These are phyloP conservation scores for Excoecaria cochinchinensis DNA, from an alignment of 345 rosid genomes.

Conservation along the genomic window DNA sequence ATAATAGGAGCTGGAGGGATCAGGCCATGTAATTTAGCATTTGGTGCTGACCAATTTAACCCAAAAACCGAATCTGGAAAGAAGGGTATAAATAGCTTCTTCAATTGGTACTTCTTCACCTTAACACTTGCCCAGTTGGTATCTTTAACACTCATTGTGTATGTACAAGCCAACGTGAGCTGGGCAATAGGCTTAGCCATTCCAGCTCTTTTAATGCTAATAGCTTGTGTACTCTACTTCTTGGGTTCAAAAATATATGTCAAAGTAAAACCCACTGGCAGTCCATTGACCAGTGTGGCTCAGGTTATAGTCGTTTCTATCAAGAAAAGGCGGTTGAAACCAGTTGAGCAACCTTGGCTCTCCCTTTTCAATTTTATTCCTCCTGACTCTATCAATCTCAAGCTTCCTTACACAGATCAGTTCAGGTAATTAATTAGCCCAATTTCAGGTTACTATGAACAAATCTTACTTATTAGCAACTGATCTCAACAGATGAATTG, in stretches of 20 bases:
- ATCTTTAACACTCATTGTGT: constrained; percentile 15
- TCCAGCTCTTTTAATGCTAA: constrained; percentile 24
- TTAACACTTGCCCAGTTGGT: constrained; percentile 23
- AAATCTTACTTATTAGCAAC: no score
- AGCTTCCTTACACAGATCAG: constrained; percentile 46
- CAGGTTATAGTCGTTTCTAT: constrained; percentile 22
- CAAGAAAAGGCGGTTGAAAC: constrained; percentile 25
- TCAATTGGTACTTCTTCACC: constrained; percentile 33
- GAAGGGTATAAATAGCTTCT: constrained; percentile 22
- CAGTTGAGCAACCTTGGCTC: constrained; percentile 29
- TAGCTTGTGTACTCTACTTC: constrained; percentile 20
- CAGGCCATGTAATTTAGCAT: constrained; percentile 15
- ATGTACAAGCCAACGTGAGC: constrained; percentile 24
- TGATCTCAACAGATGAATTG: background rate
- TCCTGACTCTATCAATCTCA: constrained; percentile 38
- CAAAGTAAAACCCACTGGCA: constrained; percentile 26
- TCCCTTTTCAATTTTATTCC: constrained; percentile 39
- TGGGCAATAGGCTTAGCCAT: constrained; percentile 29
- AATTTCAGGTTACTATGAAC: no score
- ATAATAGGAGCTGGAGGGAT: constrained; percentile 22
- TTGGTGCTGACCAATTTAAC: constrained; percentile 11
- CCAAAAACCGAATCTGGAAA: constrained; percentile 21
- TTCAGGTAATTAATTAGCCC: constrained; percentile 32
- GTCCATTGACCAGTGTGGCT: constrained; percentile 19
- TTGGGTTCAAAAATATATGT: constrained; percentile 24